These are phyloP conservation scores for Carpinus fangiana DNA, from an alignment of 306 rosid species.

Conservation along the genomic window DNA sequence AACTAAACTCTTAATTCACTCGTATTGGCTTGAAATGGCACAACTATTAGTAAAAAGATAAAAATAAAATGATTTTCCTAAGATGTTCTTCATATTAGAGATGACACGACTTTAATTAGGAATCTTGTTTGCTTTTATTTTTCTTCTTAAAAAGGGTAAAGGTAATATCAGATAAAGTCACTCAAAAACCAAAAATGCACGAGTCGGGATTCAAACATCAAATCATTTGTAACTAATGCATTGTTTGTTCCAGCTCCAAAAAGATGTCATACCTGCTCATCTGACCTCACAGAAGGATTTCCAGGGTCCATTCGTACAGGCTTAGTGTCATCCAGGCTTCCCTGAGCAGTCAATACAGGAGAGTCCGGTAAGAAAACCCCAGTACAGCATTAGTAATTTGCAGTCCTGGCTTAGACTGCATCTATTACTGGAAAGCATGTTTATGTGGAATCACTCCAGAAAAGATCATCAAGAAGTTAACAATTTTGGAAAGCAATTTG, in stretches of 20 bases:
- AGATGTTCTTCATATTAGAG: background rate
- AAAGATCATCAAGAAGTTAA: slow-evolving; percentile 6
- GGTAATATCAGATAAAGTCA: background rate
- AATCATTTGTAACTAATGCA: background rate
- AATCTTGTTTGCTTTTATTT: too few species aligned
- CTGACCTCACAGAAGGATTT: slow-evolving; percentile 30
- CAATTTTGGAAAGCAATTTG: background rate
- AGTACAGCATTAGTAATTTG: background rate
- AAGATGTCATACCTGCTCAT: slow-evolving; percentile 49
- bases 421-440: background rate
- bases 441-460: background rate
- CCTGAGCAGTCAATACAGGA: slow-evolving; percentile 32
- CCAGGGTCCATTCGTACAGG: slow-evolving; percentile 39
- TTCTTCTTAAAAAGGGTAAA: too few species aligned
- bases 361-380: slow-evolving; percentile 10
- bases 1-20: too few species aligned
- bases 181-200: background rate
- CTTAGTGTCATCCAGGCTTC: slow-evolving; percentile 51
- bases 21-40: too few species aligned
- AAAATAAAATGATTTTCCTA: too few species aligned
- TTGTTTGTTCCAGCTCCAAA: background rate
- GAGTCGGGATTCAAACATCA: background rate
- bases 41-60: too few species aligned
- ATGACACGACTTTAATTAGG: too few species aligned
- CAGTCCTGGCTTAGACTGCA: background rate